These are phyloP conservation scores for Alternaria longipes DNA, from an alignment of 2,329 filamentous ascomycete species.

Conservation along the genomic window DNA sequence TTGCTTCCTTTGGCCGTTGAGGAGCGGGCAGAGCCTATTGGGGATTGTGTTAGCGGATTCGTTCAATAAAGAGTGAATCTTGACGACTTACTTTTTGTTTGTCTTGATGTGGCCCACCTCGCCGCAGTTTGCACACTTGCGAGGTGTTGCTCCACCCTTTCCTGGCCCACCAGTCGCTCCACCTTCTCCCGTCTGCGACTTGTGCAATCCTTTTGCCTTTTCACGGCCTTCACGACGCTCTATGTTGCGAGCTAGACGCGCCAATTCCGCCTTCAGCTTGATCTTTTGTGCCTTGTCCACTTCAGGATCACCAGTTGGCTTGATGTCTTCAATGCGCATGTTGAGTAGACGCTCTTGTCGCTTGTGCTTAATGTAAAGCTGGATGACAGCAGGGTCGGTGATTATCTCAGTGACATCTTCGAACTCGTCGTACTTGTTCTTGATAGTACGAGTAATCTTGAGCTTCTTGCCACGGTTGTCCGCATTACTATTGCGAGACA, in stretches of 20 bases:
- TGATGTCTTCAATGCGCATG: slow-evolving; percentile 73
- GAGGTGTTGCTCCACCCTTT: slow-evolving; percentile 64
- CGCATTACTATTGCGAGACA: slow-evolving; percentile 62
- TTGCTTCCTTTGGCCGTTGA: slow-evolving; percentile 51
- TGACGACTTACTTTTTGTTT: slow-evolving; percentile 81
- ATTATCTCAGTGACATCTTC: slow-evolving; percentile 49
- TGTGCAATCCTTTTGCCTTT: slow-evolving; percentile 76
- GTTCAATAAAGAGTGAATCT: slow-evolving; percentile 1
- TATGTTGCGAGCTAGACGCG: slow-evolving; percentile 88
- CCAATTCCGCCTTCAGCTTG: slow-evolving; percentile 76
- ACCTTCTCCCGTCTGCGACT: slow-evolving; percentile 53
- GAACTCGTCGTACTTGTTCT: slow-evolving; percentile 71
- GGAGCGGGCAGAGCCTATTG: slow-evolving; percentile 48
- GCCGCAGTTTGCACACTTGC: slow-evolving; percentile 98
- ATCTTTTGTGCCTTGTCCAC: slow-evolving; percentile 69
- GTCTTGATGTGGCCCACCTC: slow-evolving; percentile 98
- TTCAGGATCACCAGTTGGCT: slow-evolving; percentile 73
- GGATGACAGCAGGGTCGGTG: slow-evolving; percentile 85
- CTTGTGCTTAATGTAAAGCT: slow-evolving; percentile 83
- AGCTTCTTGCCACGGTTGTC: slow-evolving; percentile 71
- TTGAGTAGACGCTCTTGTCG: slow-evolving; percentile 75
- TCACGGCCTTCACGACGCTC: slow-evolving; percentile 90
- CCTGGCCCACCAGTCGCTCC: slow-evolving; percentile 56
- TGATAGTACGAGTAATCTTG: slow-evolving; percentile 76
- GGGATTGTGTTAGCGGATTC: slow-evolving; percentile 27